Conservation (phyloP, 306 rosid genomes). For the Dalbergia cochinchinensis region DNA sequence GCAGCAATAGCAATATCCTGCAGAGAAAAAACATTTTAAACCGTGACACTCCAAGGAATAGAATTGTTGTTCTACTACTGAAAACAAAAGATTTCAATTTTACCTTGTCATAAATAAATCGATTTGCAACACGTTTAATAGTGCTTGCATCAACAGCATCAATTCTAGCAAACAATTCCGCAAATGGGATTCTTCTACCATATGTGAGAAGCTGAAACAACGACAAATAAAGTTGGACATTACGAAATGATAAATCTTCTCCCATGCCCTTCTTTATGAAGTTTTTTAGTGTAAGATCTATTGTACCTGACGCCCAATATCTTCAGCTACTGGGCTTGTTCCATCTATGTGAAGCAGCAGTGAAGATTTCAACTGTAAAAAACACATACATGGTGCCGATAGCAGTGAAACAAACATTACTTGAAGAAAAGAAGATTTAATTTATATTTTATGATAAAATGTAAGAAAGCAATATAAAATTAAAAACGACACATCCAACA, state of each 20-base stretch:
- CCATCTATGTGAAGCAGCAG: slow-evolving; percentile 91
- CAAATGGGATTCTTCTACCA: slow-evolving; percentile 91
- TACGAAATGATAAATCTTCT: background rate
- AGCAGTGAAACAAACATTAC: slow-evolving; percentile 1
- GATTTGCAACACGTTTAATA: slow-evolving; percentile 90
- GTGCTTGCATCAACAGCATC: slow-evolving; percentile 95
- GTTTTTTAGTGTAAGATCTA: slow-evolving; percentile 13
- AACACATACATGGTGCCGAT: slow-evolving; percentile 8
- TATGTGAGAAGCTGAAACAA: slow-evolving; percentile 79
- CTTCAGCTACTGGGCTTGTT: slow-evolving; percentile 90
- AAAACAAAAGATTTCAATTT: slow-evolving; percentile 17
- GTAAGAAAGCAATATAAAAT: background rate
- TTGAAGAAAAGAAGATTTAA: background rate
- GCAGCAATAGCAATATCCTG: slow-evolving; percentile 88
- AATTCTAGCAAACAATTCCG: slow-evolving; percentile 94
- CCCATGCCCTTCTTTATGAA: background rate
- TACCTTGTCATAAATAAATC: slow-evolving; percentile 92
- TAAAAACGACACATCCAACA: background rate
- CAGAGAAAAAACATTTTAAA: slow-evolving; percentile 1
- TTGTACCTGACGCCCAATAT: slow-evolving; percentile 92
- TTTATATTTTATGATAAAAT: background rate
- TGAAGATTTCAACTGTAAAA: slow-evolving; percentile 84
- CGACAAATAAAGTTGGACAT: background rate
- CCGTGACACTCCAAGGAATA: background rate
- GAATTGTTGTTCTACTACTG: background rate